Conservation (phyloP, 192 early-diverging fungal species). For the Umbelopsis sp. region DNA sequence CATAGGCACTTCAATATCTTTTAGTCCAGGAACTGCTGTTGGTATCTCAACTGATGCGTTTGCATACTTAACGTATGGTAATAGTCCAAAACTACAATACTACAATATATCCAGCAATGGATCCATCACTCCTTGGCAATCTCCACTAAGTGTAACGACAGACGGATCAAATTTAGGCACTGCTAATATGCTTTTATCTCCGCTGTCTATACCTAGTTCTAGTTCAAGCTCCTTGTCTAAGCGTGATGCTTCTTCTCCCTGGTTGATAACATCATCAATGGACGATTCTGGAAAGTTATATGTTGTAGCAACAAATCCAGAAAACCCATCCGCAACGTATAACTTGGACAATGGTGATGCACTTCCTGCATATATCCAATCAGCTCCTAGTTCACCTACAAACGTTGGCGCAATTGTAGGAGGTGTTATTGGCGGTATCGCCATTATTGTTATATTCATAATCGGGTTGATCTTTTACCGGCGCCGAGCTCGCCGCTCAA, state of each 20-base stretch:
- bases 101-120: background rate
- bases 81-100: background rate
- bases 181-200: background rate
- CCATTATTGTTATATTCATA: background rate
- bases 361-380: background rate
- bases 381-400: background rate
- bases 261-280: background rate
- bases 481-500: background rate
- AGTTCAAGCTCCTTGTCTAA: background rate
- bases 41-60: background rate
- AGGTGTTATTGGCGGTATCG: background rate
- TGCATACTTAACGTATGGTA: constrained; percentile 1
- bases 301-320: background rate
- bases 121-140: background rate
- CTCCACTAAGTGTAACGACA: background rate
- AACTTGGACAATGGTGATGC: background rate
- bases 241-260: background rate
- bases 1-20: background rate
- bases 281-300: background rate
- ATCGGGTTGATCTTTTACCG: background rate
- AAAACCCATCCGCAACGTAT: background rate
- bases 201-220: background rate
- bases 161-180: background rate
- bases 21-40: background rate
- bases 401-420: background rate